Conservation (phyloP, 805 yeast genomes). For the Cyberlindnera petersonii region DNA sequence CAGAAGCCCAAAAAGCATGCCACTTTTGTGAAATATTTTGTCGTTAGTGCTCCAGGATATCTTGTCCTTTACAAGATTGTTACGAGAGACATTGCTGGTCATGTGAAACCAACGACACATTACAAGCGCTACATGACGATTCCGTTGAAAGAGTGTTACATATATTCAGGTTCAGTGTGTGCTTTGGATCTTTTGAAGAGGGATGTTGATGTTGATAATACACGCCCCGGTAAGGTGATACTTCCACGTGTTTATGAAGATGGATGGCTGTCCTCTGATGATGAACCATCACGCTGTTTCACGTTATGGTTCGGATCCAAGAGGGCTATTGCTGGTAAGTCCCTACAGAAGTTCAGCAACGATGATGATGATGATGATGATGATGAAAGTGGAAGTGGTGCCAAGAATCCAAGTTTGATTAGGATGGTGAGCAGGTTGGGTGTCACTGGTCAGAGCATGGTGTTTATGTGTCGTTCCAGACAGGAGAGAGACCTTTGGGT, state of each 20-base stretch:
- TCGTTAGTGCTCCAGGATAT: conserved; percentile 66
- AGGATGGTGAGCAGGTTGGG: conserved; percentile 54
- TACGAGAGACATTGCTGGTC: conserved; percentile 43
- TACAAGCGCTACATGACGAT: conserved; percentile 54
- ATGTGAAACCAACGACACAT: conserved; percentile 43
- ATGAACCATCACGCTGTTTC: conserved; percentile 70
- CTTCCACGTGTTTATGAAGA: conserved; percentile 73
- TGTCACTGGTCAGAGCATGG: conserved; percentile 60
- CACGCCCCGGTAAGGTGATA: conserved; percentile 49
- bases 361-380: conserved; percentile 3
- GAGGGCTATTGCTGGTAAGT: conserved; percentile 36
- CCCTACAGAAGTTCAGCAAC: not conserved
- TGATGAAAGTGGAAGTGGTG: conserved; percentile 4
- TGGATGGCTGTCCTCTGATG: conserved; percentile 83
- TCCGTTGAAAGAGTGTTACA: conserved; percentile 63
- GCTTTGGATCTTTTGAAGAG: conserved; percentile 50
- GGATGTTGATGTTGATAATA: conserved; percentile 41
- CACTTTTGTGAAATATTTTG: conserved; percentile 57
- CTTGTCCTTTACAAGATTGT: conserved; percentile 53
- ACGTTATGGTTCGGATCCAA: conserved; percentile 81
- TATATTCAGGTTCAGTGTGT: conserved; percentile 68
- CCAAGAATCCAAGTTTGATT: conserved; percentile 40
- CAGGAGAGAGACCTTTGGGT: conserved; percentile 88
- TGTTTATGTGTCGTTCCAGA: conserved; percentile 77
- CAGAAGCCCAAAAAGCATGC: conserved; percentile 69